These are phyloP conservation scores for Escallonia rubra DNA, from an alignment of 129 eudicot species.

Conservation along the genomic window DNA sequence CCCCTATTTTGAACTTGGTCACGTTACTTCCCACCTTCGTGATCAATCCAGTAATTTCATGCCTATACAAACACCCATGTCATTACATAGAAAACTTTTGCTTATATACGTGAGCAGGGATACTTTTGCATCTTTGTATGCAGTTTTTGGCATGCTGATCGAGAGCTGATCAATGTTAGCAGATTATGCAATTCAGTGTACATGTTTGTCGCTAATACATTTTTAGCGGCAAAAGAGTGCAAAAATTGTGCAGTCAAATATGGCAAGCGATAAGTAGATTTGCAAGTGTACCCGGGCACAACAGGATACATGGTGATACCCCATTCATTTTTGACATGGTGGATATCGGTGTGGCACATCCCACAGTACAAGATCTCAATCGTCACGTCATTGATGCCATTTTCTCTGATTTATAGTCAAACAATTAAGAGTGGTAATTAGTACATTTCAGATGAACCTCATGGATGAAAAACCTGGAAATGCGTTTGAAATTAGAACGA, in stretches of 20 bases:
- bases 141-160: too few relatives aligned
- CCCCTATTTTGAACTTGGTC: constrained; percentile 33
- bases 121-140: too few relatives aligned
- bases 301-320: constrained; percentile 87
- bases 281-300: constrained; percentile 68
- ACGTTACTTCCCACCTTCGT: constrained; percentile 34
- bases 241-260: too few relatives aligned
- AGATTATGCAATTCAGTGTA: background rate
- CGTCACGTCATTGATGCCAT: constrained; percentile 73
- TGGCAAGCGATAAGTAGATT: too few relatives aligned
- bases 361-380: constrained; percentile 83
- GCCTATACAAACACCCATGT: constrained; percentile 17
- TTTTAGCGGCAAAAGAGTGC: background rate
- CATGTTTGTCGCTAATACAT: background rate
- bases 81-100: background rate
- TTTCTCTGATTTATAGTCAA: constrained; percentile 34
- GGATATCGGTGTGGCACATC: constrained; percentile 83
- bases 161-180: too few relatives aligned
- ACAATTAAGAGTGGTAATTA: too few relatives aligned
- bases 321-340: constrained; percentile 65
- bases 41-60: constrained; percentile 39
- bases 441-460: too few relatives aligned
- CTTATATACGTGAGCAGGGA: too few relatives aligned
- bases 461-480: too few relatives aligned
- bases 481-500: too few relatives aligned